Conservation (phyloP, 257 asterid species). For the Gardenia jasminoides region DNA sequence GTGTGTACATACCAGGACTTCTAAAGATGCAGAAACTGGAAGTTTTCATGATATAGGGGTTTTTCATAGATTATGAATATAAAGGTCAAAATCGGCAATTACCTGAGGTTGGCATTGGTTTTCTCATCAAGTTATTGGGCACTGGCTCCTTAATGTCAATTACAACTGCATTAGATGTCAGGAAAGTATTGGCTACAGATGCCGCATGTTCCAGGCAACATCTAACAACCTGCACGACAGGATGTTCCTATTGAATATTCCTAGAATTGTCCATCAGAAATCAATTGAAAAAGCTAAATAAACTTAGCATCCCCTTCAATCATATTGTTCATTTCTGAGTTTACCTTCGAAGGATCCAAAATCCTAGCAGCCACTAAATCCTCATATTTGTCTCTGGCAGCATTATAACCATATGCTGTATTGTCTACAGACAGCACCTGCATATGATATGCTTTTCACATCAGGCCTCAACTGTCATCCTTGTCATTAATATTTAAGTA, state of each 20-base stretch:
- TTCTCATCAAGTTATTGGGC: constrained; percentile 25
- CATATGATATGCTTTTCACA: background rate
- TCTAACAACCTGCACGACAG: constrained; percentile 57
- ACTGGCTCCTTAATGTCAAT: constrained; percentile 57
- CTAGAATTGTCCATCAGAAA: background rate
- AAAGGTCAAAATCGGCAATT: constrained; percentile 1
- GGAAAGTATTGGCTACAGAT: constrained; percentile 66
- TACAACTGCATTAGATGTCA: constrained; percentile 76
- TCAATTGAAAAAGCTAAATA: background rate
- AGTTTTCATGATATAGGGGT: background rate
- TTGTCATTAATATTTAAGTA: background rate
- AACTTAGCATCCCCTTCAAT: too few relatives aligned
- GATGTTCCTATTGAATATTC: background rate
- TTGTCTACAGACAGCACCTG: constrained; percentile 69
- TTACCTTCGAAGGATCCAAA: constrained; percentile 78
- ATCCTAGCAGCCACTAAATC: constrained; percentile 83
- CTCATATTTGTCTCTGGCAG: constrained; percentile 69
- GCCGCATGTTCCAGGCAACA: constrained; percentile 87
- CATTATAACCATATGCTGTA: constrained; percentile 66
- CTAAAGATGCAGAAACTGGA: background rate
- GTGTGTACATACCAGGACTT: background rate
- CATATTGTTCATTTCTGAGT: background rate
- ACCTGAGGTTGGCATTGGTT: constrained; percentile 62
- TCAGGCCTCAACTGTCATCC: background rate
- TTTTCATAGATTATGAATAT: background rate